A percentile compares a stretch with the other conserved stretches of the same genome.
These are phyloP conservation scores for Magnolia changhungtana DNA, from an alignment of 164 flowering plant species.

Conservation along the genomic window DNA sequence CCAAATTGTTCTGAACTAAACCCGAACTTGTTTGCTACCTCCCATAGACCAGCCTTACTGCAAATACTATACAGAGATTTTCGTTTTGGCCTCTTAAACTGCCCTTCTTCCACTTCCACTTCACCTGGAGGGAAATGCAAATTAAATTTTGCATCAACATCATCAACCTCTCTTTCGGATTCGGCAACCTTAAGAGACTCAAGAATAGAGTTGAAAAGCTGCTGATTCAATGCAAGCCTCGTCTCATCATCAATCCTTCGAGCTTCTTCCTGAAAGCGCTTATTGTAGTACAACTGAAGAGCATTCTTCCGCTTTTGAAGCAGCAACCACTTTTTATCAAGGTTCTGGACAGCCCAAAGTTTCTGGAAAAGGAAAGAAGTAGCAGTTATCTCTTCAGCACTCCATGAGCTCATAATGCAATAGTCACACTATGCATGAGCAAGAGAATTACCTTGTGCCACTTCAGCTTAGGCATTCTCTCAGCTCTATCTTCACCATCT, in stretches of 20 bases:
- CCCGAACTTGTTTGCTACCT: conserved; percentile 86
- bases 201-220: conserved; percentile 64
- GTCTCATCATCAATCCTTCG: conserved; percentile 61
- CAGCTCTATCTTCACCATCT: conserved; percentile 28
- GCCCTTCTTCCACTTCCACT: conserved; percentile 79
- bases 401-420: background rate
- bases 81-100: conserved; percentile 83
- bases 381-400: background rate
- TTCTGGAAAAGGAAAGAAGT: conserved; percentile 42
- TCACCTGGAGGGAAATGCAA: conserved; percentile 95
- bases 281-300: conserved; percentile 58
- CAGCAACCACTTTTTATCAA: conserved; percentile 88
- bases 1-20: conserved; percentile 90
- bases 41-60: conserved; percentile 90
- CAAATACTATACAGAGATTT: conserved; percentile 66
- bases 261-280: conserved; percentile 82
- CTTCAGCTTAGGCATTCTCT: conserved; percentile 10
- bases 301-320: conserved; percentile 82
- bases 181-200: conserved; percentile 68
- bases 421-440: background rate
- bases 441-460: conserved; percentile 24
- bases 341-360: conserved; percentile 80
- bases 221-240: conserved; percentile 57
- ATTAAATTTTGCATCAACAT: conserved; percentile 86
- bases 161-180: conserved; percentile 91